phyloP scores from a whole-genome alignment of 257 asterid species.

The Datura wrightii region DNA sequence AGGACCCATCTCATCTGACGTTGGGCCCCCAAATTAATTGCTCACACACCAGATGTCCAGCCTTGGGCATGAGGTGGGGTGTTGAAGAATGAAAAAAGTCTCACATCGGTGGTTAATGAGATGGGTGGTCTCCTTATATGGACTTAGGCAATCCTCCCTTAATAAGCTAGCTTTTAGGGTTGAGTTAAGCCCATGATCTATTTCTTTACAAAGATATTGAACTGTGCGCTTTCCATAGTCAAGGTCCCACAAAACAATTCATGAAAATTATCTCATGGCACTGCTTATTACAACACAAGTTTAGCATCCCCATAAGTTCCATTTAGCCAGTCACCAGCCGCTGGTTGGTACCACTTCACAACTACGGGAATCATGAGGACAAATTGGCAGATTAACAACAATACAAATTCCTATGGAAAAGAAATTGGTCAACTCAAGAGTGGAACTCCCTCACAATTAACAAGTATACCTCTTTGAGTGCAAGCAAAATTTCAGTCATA shows the following conservation, averaged over 20 bases:
- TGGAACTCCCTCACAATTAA: constrained; percentile 13
- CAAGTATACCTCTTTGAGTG: constrained; percentile 79
- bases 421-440: not conserved
- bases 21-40: no score
- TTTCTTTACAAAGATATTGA: not conserved
- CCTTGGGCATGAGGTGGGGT: no score
- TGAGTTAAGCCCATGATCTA: no score
- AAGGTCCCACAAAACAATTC: not conserved
- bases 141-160: no score
- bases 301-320: not conserved
- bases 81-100: no score
- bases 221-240: not conserved
- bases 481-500: constrained; percentile 86
- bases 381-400: not conserved
- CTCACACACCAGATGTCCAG: no score
- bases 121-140: no score
- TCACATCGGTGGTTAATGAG: no score
- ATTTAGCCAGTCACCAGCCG: not conserved
- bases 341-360: constrained; percentile 14
- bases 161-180: no score
- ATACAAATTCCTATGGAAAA: not conserved
- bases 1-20: no score
- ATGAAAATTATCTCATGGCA: not conserved
- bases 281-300: not conserved
- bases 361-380: constrained; percentile 13